These are phyloP conservation scores for Davidsoniella virescens DNA, from an alignment of 2,329 filamentous ascomycete genomes.

Conservation along the genomic window DNA sequence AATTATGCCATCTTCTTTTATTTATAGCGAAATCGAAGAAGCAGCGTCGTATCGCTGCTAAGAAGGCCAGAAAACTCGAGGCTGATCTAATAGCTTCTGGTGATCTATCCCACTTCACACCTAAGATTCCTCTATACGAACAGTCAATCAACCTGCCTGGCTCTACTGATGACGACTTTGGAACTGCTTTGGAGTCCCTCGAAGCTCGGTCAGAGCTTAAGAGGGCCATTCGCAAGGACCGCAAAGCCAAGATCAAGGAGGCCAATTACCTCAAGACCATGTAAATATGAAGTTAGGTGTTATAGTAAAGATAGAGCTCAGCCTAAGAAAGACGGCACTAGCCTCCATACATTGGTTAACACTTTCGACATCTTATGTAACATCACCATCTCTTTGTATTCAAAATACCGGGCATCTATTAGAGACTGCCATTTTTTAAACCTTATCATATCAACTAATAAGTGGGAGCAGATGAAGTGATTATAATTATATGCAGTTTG, in stretches of 20 bases:
- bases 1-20: background rate
- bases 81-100: conserved; percentile 45
- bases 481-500: too few relatives aligned
- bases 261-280: conserved; percentile 71
- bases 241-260: conserved; percentile 67
- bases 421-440: background rate
- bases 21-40: conserved; percentile 66
- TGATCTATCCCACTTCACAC: conserved; percentile 46
- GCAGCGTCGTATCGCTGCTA: conserved; percentile 55
- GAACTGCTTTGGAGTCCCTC: conserved; percentile 31
- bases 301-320: background rate
- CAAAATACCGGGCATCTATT: background rate
- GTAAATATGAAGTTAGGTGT: conserved; percentile 25
- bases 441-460: background rate
- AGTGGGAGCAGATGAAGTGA: too few relatives aligned
- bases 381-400: background rate
- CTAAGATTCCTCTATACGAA: conserved; percentile 59
- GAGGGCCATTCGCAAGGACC: conserved; percentile 56
- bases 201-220: conserved; percentile 45
- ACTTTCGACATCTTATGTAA: conserved; percentile 7
- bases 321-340: background rate
- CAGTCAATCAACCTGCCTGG: conserved; percentile 61
- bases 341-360: conserved; percentile 9
- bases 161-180: conserved; percentile 25
- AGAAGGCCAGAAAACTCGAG: conserved; percentile 40